Evolutionary conservation across 495 filamentous ascomycete genomes (phyloP), one percentile per base, ranked within the genome.

Genomic region (Aspergillus bridgeri): DNA sequence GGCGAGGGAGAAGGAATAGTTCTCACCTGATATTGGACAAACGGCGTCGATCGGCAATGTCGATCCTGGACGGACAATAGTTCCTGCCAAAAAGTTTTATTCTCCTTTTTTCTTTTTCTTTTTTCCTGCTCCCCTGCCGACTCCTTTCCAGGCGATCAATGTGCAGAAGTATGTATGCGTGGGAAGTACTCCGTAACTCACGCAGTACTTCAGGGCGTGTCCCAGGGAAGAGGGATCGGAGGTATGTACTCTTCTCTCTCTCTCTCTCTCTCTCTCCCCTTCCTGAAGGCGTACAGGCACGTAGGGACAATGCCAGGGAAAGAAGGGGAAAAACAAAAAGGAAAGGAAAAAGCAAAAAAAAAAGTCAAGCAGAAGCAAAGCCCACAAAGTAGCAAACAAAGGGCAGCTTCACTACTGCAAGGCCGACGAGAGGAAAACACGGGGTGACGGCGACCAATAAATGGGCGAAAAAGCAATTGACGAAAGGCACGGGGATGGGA

Each of bases 1-100:
- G 44, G 57, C 24, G 59, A 60, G 57, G 63, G 54, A 56, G 57
- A 23, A 55, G 24, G 49, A 58, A 58, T 62, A 62, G 60, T 56
- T 48, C 60, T 60, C 58, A 63, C 64, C 60, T 61, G 58, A 58
- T 57, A 56, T 44, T 38, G 33, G 33, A 38, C 33, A 38, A 38
- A 38, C 33, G 33, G 54, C 42, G 58, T 55, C 56, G 62, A 66
- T 60, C 64, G 58, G 58, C 23, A 51, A 57, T 60, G 60, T 53
- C 55, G 56, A 60, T 62, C 63, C 53, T 53, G 23, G 43, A 61
- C 50, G 17, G 54, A 54, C 23, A 65, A 54, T 55, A 18, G 54
- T 45, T 18, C 43, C 42, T 43, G 21, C 51, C 24, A 42, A 43
- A 24, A 42, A 21, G 13, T 43, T 33, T 53, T 43, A 48, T 52